Percentiles rank a stretch among this genome's conserved stretches.
Conservation (phyloP, 805 yeast species). For the Saccharomycopsis fibuligera region DNA sequence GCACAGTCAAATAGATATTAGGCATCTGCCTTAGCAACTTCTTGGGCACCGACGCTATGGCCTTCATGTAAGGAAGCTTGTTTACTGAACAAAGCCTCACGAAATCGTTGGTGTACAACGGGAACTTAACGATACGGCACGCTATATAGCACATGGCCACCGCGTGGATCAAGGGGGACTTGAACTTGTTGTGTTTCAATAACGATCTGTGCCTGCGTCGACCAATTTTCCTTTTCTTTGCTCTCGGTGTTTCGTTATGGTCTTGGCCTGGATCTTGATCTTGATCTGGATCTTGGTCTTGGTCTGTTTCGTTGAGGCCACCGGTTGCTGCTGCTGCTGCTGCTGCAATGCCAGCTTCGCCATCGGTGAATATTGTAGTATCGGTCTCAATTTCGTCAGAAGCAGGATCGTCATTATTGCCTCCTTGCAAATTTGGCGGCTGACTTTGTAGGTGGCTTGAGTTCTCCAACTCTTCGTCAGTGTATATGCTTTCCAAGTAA, state of each 20-base stretch:
- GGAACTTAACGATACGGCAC: conserved; percentile 39
- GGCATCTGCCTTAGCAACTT: conserved; percentile 34
- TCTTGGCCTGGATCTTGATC: not conserved
- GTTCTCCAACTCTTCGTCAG: conserved; percentile 14
- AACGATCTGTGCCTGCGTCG: not conserved
- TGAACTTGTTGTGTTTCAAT: conserved; percentile 17
- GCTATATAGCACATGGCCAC: conserved; percentile 45
- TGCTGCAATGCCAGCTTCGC: no score
- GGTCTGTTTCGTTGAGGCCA: conserved; percentile 11
- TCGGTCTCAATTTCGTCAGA: conserved; percentile 22
- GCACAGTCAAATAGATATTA: conserved; percentile 28
- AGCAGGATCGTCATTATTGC: conserved; percentile 12
- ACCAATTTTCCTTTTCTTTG: not conserved
- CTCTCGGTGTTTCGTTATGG: not conserved
- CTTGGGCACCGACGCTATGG: conserved; percentile 36
- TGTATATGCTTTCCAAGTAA: conserved; percentile 18
- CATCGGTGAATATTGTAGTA: conserved; percentile 6
- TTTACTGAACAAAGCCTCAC: conserved; percentile 36
- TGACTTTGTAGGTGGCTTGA: conserved; percentile 5
- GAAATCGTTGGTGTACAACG: conserved; percentile 46
- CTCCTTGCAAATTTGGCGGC: not conserved
- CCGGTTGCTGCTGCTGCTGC: conserved; percentile 16
- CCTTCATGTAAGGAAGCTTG: conserved; percentile 43
- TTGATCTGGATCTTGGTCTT: not conserved
- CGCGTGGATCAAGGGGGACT: conserved; percentile 23